These are phyloP conservation scores for Schoenoplectus tabernaemontani DNA, from an alignment of 202 grass and related monocot genomes.

Conservation along the genomic window DNA sequence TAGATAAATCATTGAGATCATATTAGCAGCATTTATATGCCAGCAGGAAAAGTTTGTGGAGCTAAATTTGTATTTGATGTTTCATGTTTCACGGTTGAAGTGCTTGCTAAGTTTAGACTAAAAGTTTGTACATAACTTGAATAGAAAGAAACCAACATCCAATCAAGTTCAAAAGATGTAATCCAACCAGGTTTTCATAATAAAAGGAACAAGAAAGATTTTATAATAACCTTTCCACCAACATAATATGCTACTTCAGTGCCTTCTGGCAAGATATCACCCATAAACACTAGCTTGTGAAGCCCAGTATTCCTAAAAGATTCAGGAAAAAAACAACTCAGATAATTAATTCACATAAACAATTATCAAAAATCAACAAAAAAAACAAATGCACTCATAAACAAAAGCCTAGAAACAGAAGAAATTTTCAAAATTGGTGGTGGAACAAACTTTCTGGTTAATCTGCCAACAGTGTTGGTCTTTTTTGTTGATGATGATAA, in stretches of 20 bases:
- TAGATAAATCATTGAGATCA: conserved; percentile 23
- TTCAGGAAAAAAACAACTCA: background rate
- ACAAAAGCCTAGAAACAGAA: background rate
- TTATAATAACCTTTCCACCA: conserved; percentile 78
- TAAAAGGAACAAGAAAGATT: background rate
- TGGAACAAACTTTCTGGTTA: conserved; percentile 86
- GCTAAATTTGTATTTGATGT: too few relatives aligned
- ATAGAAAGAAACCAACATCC: conserved; percentile 3
- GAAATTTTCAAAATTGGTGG: background rate
- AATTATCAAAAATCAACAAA: background rate
- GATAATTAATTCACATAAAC: conserved; percentile 19
- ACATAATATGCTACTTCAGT: conserved; percentile 96
- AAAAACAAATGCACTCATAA: background rate
- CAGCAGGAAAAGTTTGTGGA: background rate
- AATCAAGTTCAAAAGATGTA: background rate
- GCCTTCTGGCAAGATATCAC: conserved; percentile 76
- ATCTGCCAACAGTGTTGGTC: conserved; percentile 48
- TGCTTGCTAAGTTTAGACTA: background rate
- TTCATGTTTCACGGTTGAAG: too few relatives aligned
- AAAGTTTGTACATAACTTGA: background rate
- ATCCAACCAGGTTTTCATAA: background rate
- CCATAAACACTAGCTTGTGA: conserved; percentile 96
- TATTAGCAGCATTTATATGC: background rate
- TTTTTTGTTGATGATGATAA: conserved; percentile 54
- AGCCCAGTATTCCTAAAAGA: conserved; percentile 66